Evolutionary conservation across 1,284 basidiomycete genomes (phyloP), one percentile per base, ranked within the genome.

Genomic region (Meripilus lineatus): DNA sequence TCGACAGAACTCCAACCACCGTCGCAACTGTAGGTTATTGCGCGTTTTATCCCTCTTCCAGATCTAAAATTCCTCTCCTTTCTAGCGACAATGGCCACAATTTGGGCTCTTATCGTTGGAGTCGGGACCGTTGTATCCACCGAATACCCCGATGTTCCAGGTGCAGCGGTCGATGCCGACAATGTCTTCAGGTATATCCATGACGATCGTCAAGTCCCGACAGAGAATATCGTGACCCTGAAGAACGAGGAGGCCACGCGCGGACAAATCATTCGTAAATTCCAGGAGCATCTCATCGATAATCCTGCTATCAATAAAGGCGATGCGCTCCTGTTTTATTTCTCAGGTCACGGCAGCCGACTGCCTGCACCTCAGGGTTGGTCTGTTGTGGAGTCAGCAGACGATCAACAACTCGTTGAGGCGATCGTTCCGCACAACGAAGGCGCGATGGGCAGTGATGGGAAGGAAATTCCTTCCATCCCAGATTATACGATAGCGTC

Each of bases 261-360:
- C 5, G 23, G 13, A 8, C 21, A 20, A 14, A 54, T 54, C 44
- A 46, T 54, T 24, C 3, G 21, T 17, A 33, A 26, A n/a, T 46
- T 54, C 40, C 13, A 48, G 18, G 15, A 11, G 11, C 50, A 54
- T 44, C 48, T 54, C 8, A 50, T 51, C 25, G 13, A 46, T 32
- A 54, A 54, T 35, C n/a, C 25, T 3, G 20, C 17, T n/a, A 48
- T 54, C 8, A 13, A 34, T 18, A 14, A 28, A 4, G 52, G 47
- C 6, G 52, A 51, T 28, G 32, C 39, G 13, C 41, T 54, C 33
- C 10, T 54, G 7, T 46, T 54, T 24, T 37, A 46, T 41, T 54
- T 43, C 43, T 49, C 52, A 10, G 52, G 52, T 4, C 52, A 51
- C 32, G 52, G 52, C 1, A 45, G 40, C 24, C 48, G 40, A 18